These are phyloP conservation scores for Dioszegia hungarica DNA, from an alignment of 768 basidiomycete genomes.

Conservation along the genomic window DNA sequence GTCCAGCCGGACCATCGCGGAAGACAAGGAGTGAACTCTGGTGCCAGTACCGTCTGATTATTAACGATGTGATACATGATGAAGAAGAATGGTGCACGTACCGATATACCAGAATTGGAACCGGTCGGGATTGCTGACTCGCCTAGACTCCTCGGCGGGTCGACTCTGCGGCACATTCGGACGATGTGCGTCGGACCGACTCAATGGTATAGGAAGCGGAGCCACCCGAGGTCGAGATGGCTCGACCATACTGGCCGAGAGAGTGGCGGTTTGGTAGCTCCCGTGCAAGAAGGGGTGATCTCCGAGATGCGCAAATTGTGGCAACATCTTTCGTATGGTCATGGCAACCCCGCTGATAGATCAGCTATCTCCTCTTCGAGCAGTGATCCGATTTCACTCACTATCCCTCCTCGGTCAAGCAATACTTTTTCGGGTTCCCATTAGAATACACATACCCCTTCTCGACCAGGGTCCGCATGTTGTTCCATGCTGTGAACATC, in stretches of 20 bases:
- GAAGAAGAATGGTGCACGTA: constrained; percentile 10
- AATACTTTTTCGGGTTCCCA: constrained; percentile 39
- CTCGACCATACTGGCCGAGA: no score
- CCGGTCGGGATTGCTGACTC: background rate
- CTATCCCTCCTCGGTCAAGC: constrained; percentile 45
- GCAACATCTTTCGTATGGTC: constrained; percentile 21
- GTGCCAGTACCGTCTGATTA: constrained; percentile 19
- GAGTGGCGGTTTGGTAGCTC: no score
- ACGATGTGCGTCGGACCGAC: no score
- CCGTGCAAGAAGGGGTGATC: constrained; percentile 31
- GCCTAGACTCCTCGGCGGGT: background rate
- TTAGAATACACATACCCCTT: constrained; percentile 42
- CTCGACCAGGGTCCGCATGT: constrained; percentile 37
- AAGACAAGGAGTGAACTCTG: constrained; percentile 10
- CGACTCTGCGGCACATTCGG: background rate
- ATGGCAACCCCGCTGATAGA: constrained; percentile 29
- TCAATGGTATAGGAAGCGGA: no score
- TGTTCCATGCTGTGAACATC: constrained; percentile 40
- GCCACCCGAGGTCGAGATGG: background rate
- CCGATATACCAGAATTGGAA: constrained; percentile 47
- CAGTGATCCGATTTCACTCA: no score
- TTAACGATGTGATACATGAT: background rate
- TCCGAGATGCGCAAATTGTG: constrained; percentile 20
- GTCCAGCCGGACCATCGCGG: constrained; percentile 32
- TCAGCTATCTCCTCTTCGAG: no score